These are phyloP conservation scores for Diaporthe eres DNA, from an alignment of 2,329 filamentous ascomycete species.

Conservation along the genomic window DNA sequence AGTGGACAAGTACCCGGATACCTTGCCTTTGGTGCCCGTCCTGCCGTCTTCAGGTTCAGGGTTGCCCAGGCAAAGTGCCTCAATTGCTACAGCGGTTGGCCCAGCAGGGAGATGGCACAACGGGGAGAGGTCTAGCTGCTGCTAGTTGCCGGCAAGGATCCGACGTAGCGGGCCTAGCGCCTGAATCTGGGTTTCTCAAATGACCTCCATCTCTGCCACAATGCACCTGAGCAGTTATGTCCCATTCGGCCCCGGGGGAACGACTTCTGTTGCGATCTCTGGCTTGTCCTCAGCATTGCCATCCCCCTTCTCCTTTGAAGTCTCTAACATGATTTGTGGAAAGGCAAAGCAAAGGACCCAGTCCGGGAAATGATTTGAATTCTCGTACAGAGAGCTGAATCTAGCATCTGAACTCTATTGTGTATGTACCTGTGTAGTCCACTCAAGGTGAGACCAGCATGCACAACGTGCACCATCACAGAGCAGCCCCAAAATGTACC, in stretches of 20 bases:
- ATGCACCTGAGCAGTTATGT: not conserved
- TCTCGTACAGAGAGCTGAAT: not conserved
- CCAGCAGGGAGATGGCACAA: slow-evolving; percentile 15
- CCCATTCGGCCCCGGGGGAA: not conserved
- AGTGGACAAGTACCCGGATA: not conserved
- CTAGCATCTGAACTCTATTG: not conserved
- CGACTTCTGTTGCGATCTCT: not conserved
- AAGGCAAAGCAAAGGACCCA: not conserved
- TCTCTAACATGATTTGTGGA: too few relatives aligned
- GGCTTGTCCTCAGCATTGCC: not conserved
- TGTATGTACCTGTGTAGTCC: not conserved
- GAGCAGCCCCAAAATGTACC: not conserved
- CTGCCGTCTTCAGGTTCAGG: not conserved
- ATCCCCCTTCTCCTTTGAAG: not conserved
- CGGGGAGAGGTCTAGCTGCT: not conserved
- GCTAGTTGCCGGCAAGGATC: slow-evolving; percentile 31
- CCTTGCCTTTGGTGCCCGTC: not conserved
- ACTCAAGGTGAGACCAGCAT: not conserved
- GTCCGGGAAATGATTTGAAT: not conserved
- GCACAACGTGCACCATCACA: slow-evolving; percentile 14
- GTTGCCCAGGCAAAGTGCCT: slow-evolving; percentile 13
- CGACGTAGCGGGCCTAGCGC: slow-evolving; percentile 17
- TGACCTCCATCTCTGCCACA: slow-evolving; percentile 23
- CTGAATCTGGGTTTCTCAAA: not conserved
- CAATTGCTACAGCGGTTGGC: slow-evolving; percentile 16